Percentiles rank a stretch among this genome's conserved stretches.
Conservation (phyloP, 2,329 filamentous ascomycete genomes). For the Fusarium albidum region DNA sequence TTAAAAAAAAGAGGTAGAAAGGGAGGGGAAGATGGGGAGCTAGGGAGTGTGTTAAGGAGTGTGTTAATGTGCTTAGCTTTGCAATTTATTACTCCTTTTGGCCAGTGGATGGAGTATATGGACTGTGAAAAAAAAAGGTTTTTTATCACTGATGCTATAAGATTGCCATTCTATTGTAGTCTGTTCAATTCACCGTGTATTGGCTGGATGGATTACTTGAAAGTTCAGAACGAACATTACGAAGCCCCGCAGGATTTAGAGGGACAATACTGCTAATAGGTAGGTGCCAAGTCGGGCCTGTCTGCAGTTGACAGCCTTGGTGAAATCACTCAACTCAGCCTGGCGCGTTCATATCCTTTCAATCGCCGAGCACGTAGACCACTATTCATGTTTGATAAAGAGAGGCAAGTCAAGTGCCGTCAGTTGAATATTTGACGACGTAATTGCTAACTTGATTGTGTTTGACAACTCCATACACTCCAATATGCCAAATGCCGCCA, state of each 20-base stretch:
- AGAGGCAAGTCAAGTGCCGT: not conserved
- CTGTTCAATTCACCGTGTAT: too few species aligned
- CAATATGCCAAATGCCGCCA: conserved; percentile 12
- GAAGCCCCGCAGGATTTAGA: too few species aligned
- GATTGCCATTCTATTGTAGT: not conserved
- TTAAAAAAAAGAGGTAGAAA: conserved; percentile 7
- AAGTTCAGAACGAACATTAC: too few species aligned
- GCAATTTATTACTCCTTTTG: conserved; percentile 12
- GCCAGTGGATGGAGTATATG: conserved; percentile 38
- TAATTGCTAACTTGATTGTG: conserved; percentile 26
- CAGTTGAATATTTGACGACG: conserved; percentile 11
- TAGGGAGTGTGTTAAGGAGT: conserved; percentile 2
- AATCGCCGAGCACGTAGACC: not conserved
- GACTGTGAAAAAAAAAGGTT: conserved; percentile 22
- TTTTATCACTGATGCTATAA: not conserved
- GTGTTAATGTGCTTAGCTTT: conserved; percentile 20
- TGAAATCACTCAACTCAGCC: too few species aligned
- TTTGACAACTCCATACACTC: conserved; percentile 25
- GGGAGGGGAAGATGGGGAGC: conserved; percentile 8
- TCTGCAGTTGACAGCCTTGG: too few species aligned
- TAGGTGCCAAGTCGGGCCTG: too few species aligned
- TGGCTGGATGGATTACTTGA: too few species aligned
- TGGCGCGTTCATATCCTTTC: not conserved
- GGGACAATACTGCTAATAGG: too few species aligned
- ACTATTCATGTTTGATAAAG: not conserved